Evolutionary conservation across 2,329 filamentous ascomycete genomes (phyloP).

Genomic region (Fusarium sp.): DNA sequence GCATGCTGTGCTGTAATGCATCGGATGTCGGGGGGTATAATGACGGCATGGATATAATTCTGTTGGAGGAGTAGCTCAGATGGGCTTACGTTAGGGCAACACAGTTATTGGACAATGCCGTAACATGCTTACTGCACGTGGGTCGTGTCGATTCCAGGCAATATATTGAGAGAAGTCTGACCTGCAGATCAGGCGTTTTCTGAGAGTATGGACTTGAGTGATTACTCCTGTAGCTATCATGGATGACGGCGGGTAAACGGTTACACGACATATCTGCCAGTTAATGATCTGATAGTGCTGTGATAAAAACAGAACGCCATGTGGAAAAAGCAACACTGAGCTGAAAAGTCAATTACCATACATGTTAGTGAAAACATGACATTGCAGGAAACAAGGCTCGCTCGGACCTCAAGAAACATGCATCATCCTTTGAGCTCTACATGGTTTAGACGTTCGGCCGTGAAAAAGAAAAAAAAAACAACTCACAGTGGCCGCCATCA

Average conservation of each 20-base stretch:
- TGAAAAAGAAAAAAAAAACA: background rate
- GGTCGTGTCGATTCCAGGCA: slow-evolving; percentile 3
- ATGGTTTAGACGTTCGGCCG: background rate
- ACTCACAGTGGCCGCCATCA: background rate
- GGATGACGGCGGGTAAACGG: background rate
- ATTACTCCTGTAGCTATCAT: background rate
- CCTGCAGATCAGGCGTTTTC: slow-evolving; percentile 5
- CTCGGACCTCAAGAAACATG: background rate
- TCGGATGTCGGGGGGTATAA: slow-evolving; percentile 17
- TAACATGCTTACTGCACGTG: slow-evolving; percentile 14
- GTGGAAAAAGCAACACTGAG: background rate
- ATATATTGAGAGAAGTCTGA: slow-evolving; percentile 8
- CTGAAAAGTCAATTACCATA: background rate
- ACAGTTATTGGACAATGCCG: background rate
- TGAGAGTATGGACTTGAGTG: background rate
- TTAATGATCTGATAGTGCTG: slow-evolving; percentile 2
- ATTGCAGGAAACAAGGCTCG: background rate
- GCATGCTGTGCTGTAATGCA: background rate
- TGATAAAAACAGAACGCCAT: background rate
- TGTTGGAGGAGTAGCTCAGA: background rate
- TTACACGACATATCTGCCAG: background rate
- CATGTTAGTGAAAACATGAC: background rate
- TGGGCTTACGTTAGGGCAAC: background rate
- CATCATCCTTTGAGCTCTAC: background rate
- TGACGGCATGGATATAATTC: slow-evolving; percentile 16